These are phyloP conservation scores for Globisporangium paddicum DNA, from an alignment of 352 stramenopile genomes.

Conservation along the genomic window DNA sequence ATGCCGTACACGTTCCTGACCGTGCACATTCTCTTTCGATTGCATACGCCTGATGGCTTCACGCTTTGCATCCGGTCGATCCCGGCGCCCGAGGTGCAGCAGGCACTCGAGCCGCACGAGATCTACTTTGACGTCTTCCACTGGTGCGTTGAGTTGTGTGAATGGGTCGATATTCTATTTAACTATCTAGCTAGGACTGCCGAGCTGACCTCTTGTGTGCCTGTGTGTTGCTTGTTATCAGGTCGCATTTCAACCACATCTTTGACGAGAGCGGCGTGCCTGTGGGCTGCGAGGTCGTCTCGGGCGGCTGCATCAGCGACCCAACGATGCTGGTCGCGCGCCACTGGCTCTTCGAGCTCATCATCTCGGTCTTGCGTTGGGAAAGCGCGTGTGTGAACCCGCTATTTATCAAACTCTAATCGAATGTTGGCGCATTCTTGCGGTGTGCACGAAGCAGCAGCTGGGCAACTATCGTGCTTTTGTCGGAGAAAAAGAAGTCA, in stretches of 20 bases:
- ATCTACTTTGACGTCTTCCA: conserved; percentile 62
- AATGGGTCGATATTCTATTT: neutral
- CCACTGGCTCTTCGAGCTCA: conserved; percentile 67
- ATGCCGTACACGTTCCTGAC: conserved; percentile 51
- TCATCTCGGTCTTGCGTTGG: conserved; percentile 57
- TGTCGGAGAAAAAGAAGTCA: too few species aligned
- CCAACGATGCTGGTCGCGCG: conserved; percentile 42
- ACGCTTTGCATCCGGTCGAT: conserved; percentile 59
- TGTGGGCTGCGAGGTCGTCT: conserved; percentile 45
- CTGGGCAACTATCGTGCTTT: too few species aligned
- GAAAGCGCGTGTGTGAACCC: conserved; percentile 42
- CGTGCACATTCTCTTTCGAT: conserved; percentile 52
- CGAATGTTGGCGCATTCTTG: neutral
- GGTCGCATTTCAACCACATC: conserved; percentile 52
- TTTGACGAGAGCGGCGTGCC: conserved; percentile 29
- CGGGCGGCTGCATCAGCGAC: conserved; percentile 46
- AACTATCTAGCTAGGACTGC: neutral
- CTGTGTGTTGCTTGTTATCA: conserved; percentile 12
- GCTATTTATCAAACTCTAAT: conserved; percentile 34
- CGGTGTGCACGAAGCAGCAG: neutral
- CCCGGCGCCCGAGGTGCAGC: conserved; percentile 38
- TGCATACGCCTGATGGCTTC: conserved; percentile 52
- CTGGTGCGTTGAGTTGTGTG: conserved; percentile 23
- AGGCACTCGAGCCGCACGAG: conserved; percentile 37
- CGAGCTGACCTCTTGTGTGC: neutral